Base-by-base conservation (phyloP, 2,329 filamentous ascomycete species). In the Aspergillus fructus region DNA sequence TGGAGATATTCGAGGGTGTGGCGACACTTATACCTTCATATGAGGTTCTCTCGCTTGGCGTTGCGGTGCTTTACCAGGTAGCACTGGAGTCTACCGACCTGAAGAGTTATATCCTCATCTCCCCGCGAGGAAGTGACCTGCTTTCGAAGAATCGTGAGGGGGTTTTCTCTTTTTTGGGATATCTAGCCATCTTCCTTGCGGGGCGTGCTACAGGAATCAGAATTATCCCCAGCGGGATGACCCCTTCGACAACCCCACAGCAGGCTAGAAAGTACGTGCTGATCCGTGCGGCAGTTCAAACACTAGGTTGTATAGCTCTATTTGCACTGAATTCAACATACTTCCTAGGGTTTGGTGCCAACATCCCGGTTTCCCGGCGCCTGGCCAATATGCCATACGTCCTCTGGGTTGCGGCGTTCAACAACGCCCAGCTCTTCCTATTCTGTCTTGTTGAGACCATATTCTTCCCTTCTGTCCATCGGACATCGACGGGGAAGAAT, bases 361-460 rank as follows among this genome's bases (percentile, higher is more conserved):
- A 69, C 6, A 80, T 96, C 27, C 81, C 81, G 13, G 91, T 97
- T 7, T 97, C 94, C 5, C 88, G 94, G 19, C 88, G 94, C 1
- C 79, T 97, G 56, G 94, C 93, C 8, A 99, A 99, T 68, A 81
- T 97, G 61, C 92, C 94, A 0, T 99, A 99, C 71, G 84, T 97
- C 43, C 80, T 96, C 45, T 97, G 93, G 92, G 89, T 96, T 7
- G 83, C 87, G n/a, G 88, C 91, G 3, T 97, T 94, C 80, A 99
- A 97, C 78, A 88, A 85, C 60, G 81, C 83, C n/a, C 91, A 96
- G 71, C 79, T 99, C 9, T 79, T 90, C 7, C 81, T 88, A 1
- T 96, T 93, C 73, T 92, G 87, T 67, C 71, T 87, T 13, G 82
- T 94, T 23, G 93, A 99, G 72, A 87, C 84, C 3, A 24, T 90